These are phyloP conservation scores for Pseudocohnilembus persalinus DNA, from an alignment of 169 alveolate species.

Conservation along the genomic window DNA sequence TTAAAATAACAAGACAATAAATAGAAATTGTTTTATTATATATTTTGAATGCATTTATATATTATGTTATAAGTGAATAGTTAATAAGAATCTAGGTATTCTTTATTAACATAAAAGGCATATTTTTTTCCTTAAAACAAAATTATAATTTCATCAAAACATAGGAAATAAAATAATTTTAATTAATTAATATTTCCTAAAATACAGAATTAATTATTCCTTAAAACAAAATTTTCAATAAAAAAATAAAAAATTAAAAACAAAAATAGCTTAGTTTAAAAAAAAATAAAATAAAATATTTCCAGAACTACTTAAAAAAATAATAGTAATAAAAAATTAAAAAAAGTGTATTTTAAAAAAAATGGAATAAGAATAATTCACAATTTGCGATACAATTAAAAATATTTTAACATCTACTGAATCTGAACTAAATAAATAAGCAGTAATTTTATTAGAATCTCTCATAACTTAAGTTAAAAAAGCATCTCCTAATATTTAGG, in stretches of 20 bases:
- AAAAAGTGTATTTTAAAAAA: background rate
- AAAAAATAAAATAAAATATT: too few species aligned
- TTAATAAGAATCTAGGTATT: background rate
- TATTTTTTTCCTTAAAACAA: background rate
- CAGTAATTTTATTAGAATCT: background rate
- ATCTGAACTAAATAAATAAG: background rate
- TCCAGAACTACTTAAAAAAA: background rate
- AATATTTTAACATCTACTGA: background rate
- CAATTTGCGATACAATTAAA: background rate
- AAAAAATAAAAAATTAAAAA: too few species aligned
- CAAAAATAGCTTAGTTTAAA: too few species aligned
- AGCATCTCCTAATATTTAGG: background rate
- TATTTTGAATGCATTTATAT: too few species aligned
- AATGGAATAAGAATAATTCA: background rate
- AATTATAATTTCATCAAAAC: too few species aligned
- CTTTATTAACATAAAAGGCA: background rate
- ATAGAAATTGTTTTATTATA: too few species aligned
- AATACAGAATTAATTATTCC: background rate
- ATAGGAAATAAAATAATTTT: too few species aligned
- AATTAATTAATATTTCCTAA: background rate
- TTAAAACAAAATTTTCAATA: too few species aligned
- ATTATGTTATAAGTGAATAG: background rate
- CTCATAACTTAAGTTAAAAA: background rate
- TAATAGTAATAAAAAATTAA: too few species aligned
- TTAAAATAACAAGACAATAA: too few species aligned